These are phyloP conservation scores for Penicillium manginii DNA, from an alignment of 495 filamentous ascomycete genomes.

Conservation along the genomic window DNA sequence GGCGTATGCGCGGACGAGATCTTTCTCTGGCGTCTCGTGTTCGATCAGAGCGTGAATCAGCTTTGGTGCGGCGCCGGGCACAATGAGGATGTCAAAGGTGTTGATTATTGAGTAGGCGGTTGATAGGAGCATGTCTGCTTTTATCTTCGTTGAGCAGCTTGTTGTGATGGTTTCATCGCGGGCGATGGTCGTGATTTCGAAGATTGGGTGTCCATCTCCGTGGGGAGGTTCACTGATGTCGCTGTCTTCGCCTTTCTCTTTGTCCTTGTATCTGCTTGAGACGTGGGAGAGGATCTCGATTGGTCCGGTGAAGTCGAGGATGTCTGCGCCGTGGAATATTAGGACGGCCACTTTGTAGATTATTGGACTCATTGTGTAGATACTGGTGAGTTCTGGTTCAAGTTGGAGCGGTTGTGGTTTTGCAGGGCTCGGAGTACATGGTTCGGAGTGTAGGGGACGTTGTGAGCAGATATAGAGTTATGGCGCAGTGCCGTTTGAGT, in stretches of 20 bases:
- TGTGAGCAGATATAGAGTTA: constrained; percentile 1
- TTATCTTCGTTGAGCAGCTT: constrained; percentile 17
- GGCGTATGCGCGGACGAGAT: constrained; percentile 24
- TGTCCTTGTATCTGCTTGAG: constrained; percentile 6
- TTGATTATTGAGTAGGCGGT: constrained; percentile 63
- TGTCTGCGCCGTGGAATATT: constrained; percentile 49
- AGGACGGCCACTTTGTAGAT: constrained; percentile 34
- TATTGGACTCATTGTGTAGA: neutral
- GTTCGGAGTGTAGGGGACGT: neutral
- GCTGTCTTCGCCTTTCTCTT: too few species aligned
- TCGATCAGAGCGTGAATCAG: constrained; percentile 14
- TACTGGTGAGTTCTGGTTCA: neutral
- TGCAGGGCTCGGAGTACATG: neutral
- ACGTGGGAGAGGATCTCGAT: constrained; percentile 51
- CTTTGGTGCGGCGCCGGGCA: constrained; percentile 52
- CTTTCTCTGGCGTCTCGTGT: constrained; percentile 13
- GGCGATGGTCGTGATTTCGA: constrained; percentile 27
- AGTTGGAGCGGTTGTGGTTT: neutral
- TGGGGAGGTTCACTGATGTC: neutral
- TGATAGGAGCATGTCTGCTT: constrained; percentile 38
- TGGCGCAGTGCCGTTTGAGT: neutral
- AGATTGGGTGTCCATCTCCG: constrained; percentile 20
- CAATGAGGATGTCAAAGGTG: constrained; percentile 69
- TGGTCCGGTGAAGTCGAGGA: constrained; percentile 66
- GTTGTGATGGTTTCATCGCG: constrained; percentile 35